phyloP scores from a whole-genome alignment of 257 asterid species.

The Mentha longifolia region DNA sequence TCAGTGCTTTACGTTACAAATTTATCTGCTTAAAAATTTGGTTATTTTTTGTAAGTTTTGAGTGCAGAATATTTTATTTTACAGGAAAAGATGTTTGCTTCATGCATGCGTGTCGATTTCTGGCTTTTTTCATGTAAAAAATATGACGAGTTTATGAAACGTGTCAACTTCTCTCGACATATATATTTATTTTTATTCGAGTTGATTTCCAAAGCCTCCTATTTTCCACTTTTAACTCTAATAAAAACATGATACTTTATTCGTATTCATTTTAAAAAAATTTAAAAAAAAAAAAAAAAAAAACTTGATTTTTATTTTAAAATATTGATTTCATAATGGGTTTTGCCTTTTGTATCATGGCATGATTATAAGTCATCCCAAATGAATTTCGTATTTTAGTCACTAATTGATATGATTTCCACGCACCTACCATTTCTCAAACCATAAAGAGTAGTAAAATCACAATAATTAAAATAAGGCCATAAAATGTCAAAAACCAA shows the following conservation, averaged over 20 bases:
- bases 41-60: too few relatives aligned
- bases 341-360: too few relatives aligned
- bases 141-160: not conserved
- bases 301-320: not conserved
- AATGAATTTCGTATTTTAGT: not conserved
- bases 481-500: too few relatives aligned
- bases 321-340: not conserved
- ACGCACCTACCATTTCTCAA: not conserved
- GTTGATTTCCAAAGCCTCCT: not conserved
- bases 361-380: not conserved
- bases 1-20: not conserved
- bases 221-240: not conserved
- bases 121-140: not conserved
- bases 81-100: too few relatives aligned
- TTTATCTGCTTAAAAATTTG: too few relatives aligned
- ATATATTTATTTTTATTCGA: too few relatives aligned
- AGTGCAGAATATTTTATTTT: too few relatives aligned
- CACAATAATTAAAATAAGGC: too few relatives aligned
- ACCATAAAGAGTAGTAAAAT: not conserved
- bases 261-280: too few relatives aligned
- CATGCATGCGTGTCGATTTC: not conserved
- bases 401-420: not conserved
- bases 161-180: not conserved
- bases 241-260: not conserved
- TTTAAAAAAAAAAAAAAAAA: too few relatives aligned